Conservation (phyloP, 345 rosid genomes). For the Eutrema heterophyllum region DNA sequence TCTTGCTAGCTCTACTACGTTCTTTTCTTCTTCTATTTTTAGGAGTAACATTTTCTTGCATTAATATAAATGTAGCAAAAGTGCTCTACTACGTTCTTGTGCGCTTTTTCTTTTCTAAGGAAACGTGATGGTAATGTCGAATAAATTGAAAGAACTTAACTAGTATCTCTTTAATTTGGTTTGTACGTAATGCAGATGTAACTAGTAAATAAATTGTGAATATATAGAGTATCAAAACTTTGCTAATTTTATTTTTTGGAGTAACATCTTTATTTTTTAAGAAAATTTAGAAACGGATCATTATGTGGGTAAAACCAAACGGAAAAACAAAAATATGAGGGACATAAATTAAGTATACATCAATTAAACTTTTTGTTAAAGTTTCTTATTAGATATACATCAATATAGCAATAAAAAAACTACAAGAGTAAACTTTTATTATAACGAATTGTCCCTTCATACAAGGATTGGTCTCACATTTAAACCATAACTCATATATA, state of each 20-base stretch:
- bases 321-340: neutral
- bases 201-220: neutral
- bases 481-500: neutral
- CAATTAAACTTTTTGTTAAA: too few species aligned
- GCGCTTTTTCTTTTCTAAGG: neutral
- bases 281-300: neutral
- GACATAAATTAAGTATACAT: neutral
- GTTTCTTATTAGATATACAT: neutral
- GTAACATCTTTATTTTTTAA: neutral
- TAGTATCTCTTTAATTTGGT: neutral
- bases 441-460: neutral
- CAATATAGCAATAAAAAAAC: neutral
- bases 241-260: neutral
- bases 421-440: neutral
- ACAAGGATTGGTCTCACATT: neutral
- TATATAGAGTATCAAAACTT: neutral
- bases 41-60: too few species aligned
- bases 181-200: neutral
- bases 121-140: neutral
- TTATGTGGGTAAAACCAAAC: neutral
- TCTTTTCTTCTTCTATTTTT: neutral
- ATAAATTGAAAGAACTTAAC: neutral
- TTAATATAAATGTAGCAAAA: too few species aligned
- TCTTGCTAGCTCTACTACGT: neutral
- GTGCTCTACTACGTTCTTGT: too few species aligned